Evolutionary conservation across 106 monocot species (phyloP), one percentile per base, ranked within the genome.

Genomic region (Dendrobium huoshanense): DNA sequence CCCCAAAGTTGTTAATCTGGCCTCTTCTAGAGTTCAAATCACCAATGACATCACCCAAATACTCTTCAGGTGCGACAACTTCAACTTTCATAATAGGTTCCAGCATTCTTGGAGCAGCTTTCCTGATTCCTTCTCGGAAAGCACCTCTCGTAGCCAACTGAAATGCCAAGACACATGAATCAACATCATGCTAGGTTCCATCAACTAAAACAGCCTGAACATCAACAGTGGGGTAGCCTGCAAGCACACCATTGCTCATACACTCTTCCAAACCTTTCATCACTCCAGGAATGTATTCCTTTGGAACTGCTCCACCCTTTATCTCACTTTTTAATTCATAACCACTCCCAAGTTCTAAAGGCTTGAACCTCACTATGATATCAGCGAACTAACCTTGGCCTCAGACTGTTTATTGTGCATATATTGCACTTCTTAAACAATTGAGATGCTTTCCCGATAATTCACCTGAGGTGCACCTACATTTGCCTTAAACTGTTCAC

Each of bases 61-160:
- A 92, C 75, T 98, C 92, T 85, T 98, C 97, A 9, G 97, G 97
- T 0, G 94, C 94, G 41, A 98, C 85, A 1, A 98, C 97, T 82
- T 98, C 97, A 75, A 98, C 94, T 73, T 88, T 92, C 97, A 98
- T 98, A n/a, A 98, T 91, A 8, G 97, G 97, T 73, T 98, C 97
- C 19, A 98, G 87, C 77, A 98, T 43, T 85, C 72, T 94, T 17
- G 97, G 97, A 43, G 67, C 87, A 65, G 97, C 94, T 81, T 88
- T 98, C 77, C 88, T 94, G 78, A 98, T 83, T 40, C 97, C 97
- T 22, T 92, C 88, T 9, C 97, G 84, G 73, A 98, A 98, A 77
- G 97, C 97, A 80, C 97, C 97, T 80, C 94, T 78, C 31, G 94
- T 94, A 7, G 98, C 95, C 67, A 98, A 65, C 56, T 98, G 92